Evolutionary conservation across 352 stramenopile genomes (phyloP), one percentile per base, ranked within the genome.

Genomic region (Phytophthora sp.): DNA sequence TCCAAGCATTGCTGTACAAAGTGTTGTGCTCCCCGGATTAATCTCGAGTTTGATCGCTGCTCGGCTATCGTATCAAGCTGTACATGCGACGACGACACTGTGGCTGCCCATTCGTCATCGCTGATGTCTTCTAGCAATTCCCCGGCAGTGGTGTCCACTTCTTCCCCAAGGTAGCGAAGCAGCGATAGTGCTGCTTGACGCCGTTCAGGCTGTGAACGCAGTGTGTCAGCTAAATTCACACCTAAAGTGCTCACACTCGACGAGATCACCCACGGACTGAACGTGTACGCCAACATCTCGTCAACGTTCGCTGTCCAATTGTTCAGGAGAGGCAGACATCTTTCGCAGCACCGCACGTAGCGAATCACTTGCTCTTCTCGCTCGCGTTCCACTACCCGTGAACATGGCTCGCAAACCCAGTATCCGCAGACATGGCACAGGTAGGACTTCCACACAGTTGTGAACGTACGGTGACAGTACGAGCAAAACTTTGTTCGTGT

Each of bases 1-100:
- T 88, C 76, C 23, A 86, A 74, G 32, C 79, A 88, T 41, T 86
- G 76, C 44, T 88, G 76, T 10, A 84, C 73, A 30, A 88, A 67
- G 28, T 75, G 46, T 35, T 84, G 74, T 3, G 62, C 69, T 0
- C 51, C 50, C 13, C 57, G 50, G 38, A 48, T 66, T 10, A 70
- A 7, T 21, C 32, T 38, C 54, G 62, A 64, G 32, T 48, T 51
- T 2, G 48, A 61, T 15, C 54, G 62, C 23, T 59, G 28, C 15
- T 46, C 41, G 21, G 46, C 21, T 18, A 24, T 15, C 0, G 42
- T 53, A 12, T 41, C 43, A 9, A 17, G 8, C 12, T 46, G 18
- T 23, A 5, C 35, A 30, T 44, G 37, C 1, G 34, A 69, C 26
- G 46, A 52, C 41, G 51, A 69, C 2, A 62, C 59, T 0, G 63